Percentiles rank a stretch among this genome's conserved stretches.
Evolutionary conservation across 768 basidiomycete genomes (phyloP).

Genomic region (Lactifluus volemus): DNA sequence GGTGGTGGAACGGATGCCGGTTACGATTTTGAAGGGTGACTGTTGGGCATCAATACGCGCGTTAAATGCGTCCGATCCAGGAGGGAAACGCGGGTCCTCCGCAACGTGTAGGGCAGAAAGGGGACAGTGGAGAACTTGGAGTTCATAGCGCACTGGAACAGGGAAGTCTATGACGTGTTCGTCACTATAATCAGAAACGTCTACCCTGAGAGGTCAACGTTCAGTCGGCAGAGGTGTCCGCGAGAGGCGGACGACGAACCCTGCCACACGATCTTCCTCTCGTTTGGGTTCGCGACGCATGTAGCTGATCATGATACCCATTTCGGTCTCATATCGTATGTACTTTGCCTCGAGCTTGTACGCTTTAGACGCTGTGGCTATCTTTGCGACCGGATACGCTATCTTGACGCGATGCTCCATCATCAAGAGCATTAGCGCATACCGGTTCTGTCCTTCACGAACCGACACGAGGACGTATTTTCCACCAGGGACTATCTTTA

Average conservation of each 20-base stretch:
- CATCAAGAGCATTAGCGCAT: slow-evolving; percentile 16
- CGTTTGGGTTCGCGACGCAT: slow-evolving; percentile 15
- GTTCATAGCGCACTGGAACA: slow-evolving; percentile 17
- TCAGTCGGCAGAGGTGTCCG: neutral
- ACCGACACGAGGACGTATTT: slow-evolving; percentile 18
- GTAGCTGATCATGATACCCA: slow-evolving; percentile 18
- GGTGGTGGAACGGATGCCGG: slow-evolving; percentile 9
- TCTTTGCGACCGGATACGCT: slow-evolving; percentile 17
- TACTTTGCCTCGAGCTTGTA: slow-evolving; percentile 18
- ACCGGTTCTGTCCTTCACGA: slow-evolving; percentile 5
- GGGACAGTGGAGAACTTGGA: slow-evolving; percentile 13
- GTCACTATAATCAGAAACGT: slow-evolving; percentile 17
- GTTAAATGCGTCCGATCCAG: slow-evolving; percentile 11
- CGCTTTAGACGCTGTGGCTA: slow-evolving; percentile 5
- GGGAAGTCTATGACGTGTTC: slow-evolving; percentile 12
- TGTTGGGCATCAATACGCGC: neutral
- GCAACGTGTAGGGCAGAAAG: slow-evolving; percentile 13
- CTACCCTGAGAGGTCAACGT: slow-evolving; percentile 1
- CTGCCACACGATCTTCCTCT: slow-evolving; percentile 4
- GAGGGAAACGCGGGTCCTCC: slow-evolving; percentile 17
- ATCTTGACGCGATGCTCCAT: slow-evolving; percentile 20
- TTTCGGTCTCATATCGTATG: slow-evolving; percentile 2
- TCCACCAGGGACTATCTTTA: slow-evolving; percentile 20
- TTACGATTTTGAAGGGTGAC: slow-evolving; percentile 6
- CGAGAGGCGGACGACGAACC: neutral